Evolutionary conservation across 139 green algal species (phyloP).

Genomic region (Pseudopediastrum boryanum): DNA sequence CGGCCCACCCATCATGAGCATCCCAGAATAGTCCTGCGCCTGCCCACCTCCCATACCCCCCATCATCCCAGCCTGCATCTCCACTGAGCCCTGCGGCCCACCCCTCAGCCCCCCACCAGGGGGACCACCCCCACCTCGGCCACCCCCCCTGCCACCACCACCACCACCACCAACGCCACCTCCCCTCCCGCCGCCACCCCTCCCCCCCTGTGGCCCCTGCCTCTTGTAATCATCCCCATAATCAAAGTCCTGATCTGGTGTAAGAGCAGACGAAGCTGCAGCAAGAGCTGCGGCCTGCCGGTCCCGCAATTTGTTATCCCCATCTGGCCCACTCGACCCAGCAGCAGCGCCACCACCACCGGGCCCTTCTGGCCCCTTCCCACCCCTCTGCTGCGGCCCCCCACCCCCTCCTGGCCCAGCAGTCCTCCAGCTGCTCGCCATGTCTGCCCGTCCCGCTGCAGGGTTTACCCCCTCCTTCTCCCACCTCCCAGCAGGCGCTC

Average conservation of each 20-base stretch:
- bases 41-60: neutral
- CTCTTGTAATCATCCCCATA: slow-evolving; percentile 35
- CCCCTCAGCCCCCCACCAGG: neutral
- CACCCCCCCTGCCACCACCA: neutral
- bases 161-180: neutral
- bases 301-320: no score
- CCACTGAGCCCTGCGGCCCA: neutral
- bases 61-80: neutral
- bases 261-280: no score
- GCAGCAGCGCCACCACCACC: neutral
- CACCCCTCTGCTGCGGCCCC: neutral
- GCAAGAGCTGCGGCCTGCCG: no score
- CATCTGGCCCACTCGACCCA: neutral
- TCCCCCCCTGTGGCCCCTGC: neutral
- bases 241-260: slow-evolving; percentile 30
- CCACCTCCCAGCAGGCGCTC: no score
- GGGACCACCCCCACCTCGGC: neutral
- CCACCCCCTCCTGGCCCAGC: no score
- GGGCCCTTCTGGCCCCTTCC: neutral
- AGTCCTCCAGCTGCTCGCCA: no score
- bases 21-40: neutral
- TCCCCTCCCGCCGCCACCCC: neutral
- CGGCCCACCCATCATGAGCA: no score
- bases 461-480: no score
- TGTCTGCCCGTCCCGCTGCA: no score